Evolutionary conservation across 148 eudicot genomes (phyloP).

Genomic region (Simmondsia chinensis): DNA sequence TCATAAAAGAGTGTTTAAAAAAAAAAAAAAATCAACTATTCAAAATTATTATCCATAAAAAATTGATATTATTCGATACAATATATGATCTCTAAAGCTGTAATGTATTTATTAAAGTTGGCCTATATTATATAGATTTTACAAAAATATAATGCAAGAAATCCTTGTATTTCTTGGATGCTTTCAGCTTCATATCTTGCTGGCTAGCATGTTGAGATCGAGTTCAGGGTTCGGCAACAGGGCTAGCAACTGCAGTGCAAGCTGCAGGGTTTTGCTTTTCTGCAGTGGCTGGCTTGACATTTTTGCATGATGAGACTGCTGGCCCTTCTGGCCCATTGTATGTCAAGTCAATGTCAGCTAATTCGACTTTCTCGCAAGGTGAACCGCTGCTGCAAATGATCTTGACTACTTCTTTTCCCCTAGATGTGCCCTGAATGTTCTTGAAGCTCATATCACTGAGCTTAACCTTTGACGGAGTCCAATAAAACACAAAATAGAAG

Average conservation of each 20-base stretch:
- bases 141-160: too few species aligned
- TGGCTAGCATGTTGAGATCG: background rate
- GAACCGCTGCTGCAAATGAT: slow-evolving; percentile 15
- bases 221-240: background rate
- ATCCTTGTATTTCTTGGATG: background rate
- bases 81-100: too few species aligned
- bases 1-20: too few species aligned
- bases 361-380: slow-evolving; percentile 27
- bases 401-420: slow-evolving; percentile 8
- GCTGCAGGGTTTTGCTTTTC: slow-evolving; percentile 30
- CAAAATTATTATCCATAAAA: too few species aligned
- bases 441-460: slow-evolving; percentile 17
- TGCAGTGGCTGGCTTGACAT: slow-evolving; percentile 19
- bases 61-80: too few species aligned
- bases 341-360: slow-evolving; percentile 15
- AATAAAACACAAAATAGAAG: too few species aligned
- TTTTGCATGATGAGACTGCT: slow-evolving; percentile 24
- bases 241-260: slow-evolving; percentile 17
- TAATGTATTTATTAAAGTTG: too few species aligned
- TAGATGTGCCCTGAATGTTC: slow-evolving; percentile 26
- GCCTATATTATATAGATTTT: too few species aligned
- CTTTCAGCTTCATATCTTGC: background rate
- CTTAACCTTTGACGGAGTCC: slow-evolving; percentile 14
- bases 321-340: slow-evolving; percentile 11
- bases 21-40: too few species aligned